phyloP scores from a whole-genome alignment of 805 yeast species.

The Naumovozyma castellii region DNA sequence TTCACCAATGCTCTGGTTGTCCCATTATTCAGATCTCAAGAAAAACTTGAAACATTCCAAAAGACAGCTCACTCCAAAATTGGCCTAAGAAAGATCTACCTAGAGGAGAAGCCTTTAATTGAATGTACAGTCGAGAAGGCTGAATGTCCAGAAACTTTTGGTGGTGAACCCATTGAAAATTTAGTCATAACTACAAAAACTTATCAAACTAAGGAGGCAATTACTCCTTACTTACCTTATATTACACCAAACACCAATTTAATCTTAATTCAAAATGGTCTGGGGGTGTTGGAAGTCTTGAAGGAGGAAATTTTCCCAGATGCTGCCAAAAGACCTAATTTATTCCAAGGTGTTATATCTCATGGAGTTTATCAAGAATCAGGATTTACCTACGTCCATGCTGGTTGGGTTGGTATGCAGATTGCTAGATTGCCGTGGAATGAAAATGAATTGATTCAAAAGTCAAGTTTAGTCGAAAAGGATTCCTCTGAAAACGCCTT shows the following conservation, averaged over 20 bases:
- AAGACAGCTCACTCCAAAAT: slow-evolving; percentile 13
- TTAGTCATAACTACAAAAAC: slow-evolving; percentile 75
- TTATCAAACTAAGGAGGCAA: slow-evolving; percentile 57
- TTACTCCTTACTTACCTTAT: slow-evolving; percentile 42
- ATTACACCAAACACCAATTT: slow-evolving; percentile 49
- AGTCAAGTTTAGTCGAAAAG: slow-evolving; percentile 4
- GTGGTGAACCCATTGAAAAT: slow-evolving; percentile 34
- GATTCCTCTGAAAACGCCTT: slow-evolving; percentile 20
- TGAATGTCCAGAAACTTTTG: slow-evolving; percentile 20
- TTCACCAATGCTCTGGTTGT: slow-evolving; percentile 17
- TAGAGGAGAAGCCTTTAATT: slow-evolving; percentile 9
- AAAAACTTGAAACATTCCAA: slow-evolving; percentile 19
- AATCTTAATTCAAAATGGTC: slow-evolving; percentile 77
- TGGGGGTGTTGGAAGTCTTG: slow-evolving; percentile 64
- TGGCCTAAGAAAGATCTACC: slow-evolving; percentile 19
- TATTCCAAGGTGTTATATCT: slow-evolving; percentile 69
- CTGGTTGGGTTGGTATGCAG: slow-evolving; percentile 59
- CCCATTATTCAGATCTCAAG: slow-evolving; percentile 26
- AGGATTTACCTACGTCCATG: slow-evolving; percentile 42
- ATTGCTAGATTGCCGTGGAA: slow-evolving; percentile 47
- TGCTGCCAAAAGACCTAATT: slow-evolving; percentile 39
- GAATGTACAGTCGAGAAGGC: slow-evolving; percentile 5
- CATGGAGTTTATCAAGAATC: slow-evolving; percentile 66
- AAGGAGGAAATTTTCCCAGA: slow-evolving; percentile 47
- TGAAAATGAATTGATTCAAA: slow-evolving; percentile 16